A percentile compares a stretch with the other conserved stretches of the same genome.
These are phyloP conservation scores for Penicillium roqueforti DNA, from an alignment of 495 filamentous ascomycete genomes.

Conservation along the genomic window DNA sequence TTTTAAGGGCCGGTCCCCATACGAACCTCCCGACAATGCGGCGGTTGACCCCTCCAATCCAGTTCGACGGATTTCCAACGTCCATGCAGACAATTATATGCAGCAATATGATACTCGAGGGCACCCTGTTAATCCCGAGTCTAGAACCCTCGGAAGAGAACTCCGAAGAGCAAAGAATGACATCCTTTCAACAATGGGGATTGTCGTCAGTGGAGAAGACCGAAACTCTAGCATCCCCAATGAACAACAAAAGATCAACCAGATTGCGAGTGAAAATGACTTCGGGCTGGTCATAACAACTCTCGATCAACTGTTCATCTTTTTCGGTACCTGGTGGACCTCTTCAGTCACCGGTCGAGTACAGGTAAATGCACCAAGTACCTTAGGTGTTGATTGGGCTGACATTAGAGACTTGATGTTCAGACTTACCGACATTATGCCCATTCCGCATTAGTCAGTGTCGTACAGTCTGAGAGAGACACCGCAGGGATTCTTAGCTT, in stretches of 20 bases:
- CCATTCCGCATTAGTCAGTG: slow-evolving; percentile 34
- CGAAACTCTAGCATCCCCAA: slow-evolving; percentile 28
- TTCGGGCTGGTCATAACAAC: slow-evolving; percentile 47
- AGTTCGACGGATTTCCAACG: slow-evolving; percentile 31
- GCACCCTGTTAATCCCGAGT: slow-evolving; percentile 60
- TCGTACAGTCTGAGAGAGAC: slow-evolving; percentile 37
- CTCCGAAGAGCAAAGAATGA: slow-evolving; percentile 54
- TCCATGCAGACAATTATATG: slow-evolving; percentile 44
- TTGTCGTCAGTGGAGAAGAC: slow-evolving; percentile 46
- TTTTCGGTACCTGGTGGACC: slow-evolving; percentile 43
- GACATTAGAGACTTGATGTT: neutral
- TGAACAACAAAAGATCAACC: slow-evolving; percentile 41
- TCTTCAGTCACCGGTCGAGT: slow-evolving; percentile 42
- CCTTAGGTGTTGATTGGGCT: slow-evolving; percentile 2
- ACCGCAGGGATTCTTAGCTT: slow-evolving; percentile 34
- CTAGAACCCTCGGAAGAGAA: slow-evolving; percentile 38
- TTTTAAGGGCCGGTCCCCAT: slow-evolving; percentile 66
- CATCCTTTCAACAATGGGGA: slow-evolving; percentile 53
- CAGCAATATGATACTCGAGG: slow-evolving; percentile 71
- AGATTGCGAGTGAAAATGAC: slow-evolving; percentile 47
- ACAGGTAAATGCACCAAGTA: slow-evolving; percentile 34
- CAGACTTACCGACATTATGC: slow-evolving; percentile 48
- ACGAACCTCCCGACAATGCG: slow-evolving; percentile 52
- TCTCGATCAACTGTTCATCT: slow-evolving; percentile 38
- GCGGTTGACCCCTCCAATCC: slow-evolving; percentile 17